These are phyloP conservation scores for Tricladium varicosporioides DNA, from an alignment of 2,329 filamentous ascomycete species.

Conservation along the genomic window DNA sequence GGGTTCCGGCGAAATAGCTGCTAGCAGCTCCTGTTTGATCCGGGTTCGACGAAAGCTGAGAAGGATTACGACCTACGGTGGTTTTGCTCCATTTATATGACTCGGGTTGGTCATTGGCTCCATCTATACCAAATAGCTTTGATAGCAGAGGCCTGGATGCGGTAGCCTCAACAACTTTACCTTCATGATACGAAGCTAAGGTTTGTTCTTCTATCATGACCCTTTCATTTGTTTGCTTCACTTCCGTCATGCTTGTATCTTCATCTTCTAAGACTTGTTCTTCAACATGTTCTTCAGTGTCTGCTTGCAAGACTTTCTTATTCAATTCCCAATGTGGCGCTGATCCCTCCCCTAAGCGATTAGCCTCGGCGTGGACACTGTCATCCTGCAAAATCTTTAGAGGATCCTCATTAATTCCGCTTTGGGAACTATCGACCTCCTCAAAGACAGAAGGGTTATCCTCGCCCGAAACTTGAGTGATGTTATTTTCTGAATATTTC, in stretches of 20 bases:
- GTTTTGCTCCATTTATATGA: not conserved
- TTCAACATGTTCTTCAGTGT: not conserved
- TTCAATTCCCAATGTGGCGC: not conserved
- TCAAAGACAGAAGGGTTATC: too few species aligned
- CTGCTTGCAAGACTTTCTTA: too few species aligned
- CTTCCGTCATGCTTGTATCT: not conserved
- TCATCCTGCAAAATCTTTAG: too few species aligned
- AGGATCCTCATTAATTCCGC: too few species aligned
- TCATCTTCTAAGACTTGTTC: not conserved
- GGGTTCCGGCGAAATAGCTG: conserved; percentile 12
- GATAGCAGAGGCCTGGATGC: not conserved
- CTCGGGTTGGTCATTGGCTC: conserved; percentile 21
- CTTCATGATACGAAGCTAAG: too few species aligned
- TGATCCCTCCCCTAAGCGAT: not conserved
- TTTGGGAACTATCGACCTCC: too few species aligned
- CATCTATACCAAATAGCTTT: conserved; percentile 19
- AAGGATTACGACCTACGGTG: not conserved
- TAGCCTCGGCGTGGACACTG: too few species aligned
- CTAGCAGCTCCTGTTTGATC: conserved; percentile 1
- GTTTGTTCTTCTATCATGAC: too few species aligned
- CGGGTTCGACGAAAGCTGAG: not conserved
- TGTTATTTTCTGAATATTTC: too few species aligned
- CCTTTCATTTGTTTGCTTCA: too few species aligned
- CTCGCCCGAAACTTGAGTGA: too few species aligned
- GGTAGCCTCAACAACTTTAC: too few species aligned